Conservation (phyloP, 2,329 filamentous ascomycete species). For the Fusarium ramigenum region DNA sequence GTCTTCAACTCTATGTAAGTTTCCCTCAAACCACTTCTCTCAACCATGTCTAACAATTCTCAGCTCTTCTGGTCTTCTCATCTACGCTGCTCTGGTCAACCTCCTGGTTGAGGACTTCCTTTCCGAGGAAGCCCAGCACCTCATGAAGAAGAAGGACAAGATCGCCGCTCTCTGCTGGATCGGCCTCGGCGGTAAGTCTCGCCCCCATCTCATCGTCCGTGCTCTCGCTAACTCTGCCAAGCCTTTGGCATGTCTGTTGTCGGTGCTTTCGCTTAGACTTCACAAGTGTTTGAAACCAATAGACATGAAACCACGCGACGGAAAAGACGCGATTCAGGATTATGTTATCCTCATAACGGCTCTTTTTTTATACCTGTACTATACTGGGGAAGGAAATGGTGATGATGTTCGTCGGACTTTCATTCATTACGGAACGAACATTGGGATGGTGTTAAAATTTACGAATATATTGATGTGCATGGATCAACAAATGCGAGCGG, state of each 20-base stretch:
- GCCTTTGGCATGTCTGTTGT: constrained; percentile 33
- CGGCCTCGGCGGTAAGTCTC: constrained; percentile 58
- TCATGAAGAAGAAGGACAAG: constrained; percentile 63
- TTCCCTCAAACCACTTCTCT: accelerated
- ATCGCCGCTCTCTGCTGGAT: constrained; percentile 62
- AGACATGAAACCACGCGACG: constrained; percentile 5
- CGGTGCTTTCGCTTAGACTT: constrained; percentile 26
- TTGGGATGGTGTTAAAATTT: not conserved
- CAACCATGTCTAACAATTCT: not conserved
- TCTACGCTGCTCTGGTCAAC: constrained; percentile 71
- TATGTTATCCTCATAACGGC: not conserved
- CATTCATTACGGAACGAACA: not conserved
- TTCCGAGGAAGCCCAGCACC: constrained; percentile 62
- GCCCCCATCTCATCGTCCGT: not conserved
- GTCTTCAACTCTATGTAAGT: constrained; percentile 71
- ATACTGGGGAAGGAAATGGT: not conserved
- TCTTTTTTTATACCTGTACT: not conserved
- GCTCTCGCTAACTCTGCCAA: not conserved
- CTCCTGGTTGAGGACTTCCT: constrained; percentile 72
- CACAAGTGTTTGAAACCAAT: not conserved
- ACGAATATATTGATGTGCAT: constrained; percentile 7
- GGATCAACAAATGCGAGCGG: not conserved
- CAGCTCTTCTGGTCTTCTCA: constrained; percentile 67
- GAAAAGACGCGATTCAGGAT: not conserved
- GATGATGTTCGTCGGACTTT: not conserved